Conservation (phyloP, 2,329 filamentous ascomycete genomes). For the Cladosporium sp. region DNA sequence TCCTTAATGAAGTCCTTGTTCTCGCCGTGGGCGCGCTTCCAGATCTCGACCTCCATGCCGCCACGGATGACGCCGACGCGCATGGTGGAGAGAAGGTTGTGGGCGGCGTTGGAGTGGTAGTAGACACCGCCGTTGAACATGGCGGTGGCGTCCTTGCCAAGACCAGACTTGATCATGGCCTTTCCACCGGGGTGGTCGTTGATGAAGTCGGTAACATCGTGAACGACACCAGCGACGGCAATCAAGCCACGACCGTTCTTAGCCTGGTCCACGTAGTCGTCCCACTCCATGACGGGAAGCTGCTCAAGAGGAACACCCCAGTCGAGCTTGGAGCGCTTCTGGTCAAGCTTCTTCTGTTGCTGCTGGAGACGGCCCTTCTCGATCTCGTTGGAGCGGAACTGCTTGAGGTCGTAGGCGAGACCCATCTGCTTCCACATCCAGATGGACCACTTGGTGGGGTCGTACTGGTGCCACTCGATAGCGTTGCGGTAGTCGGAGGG, state of each 20-base stretch:
- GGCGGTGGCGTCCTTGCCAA: conserved; percentile 85
- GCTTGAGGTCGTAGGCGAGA: conserved; percentile 83
- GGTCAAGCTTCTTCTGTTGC: conserved; percentile 88
- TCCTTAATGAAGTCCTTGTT: conserved; percentile 86
- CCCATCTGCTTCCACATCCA: conserved; percentile 82
- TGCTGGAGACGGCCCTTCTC: conserved; percentile 90
- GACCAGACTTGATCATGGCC: conserved; percentile 77
- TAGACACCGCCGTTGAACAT: conserved; percentile 93
- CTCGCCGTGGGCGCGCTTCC: conserved; percentile 83
- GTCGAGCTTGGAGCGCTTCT: conserved; percentile 78
- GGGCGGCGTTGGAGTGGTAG: conserved; percentile 84
- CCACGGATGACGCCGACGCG: conserved; percentile 82
- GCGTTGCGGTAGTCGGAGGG: conserved; percentile 91
- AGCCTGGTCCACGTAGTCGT: conserved; percentile 76
- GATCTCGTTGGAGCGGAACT: conserved; percentile 89
- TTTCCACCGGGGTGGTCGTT: conserved; percentile 89
- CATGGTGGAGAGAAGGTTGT: conserved; percentile 88
- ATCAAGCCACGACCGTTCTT: conserved; percentile 77
- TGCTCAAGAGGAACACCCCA: conserved; percentile 86
- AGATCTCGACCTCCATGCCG: conserved; percentile 88
- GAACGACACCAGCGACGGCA: conserved; percentile 79
- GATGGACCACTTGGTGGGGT: conserved; percentile 89
- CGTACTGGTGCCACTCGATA: conserved; percentile 88
- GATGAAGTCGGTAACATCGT: conserved; percentile 82
- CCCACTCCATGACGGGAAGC: conserved; percentile 83